These are phyloP conservation scores for Peterozyma xylosa DNA, from an alignment of 805 yeast species.

Conservation along the genomic window DNA sequence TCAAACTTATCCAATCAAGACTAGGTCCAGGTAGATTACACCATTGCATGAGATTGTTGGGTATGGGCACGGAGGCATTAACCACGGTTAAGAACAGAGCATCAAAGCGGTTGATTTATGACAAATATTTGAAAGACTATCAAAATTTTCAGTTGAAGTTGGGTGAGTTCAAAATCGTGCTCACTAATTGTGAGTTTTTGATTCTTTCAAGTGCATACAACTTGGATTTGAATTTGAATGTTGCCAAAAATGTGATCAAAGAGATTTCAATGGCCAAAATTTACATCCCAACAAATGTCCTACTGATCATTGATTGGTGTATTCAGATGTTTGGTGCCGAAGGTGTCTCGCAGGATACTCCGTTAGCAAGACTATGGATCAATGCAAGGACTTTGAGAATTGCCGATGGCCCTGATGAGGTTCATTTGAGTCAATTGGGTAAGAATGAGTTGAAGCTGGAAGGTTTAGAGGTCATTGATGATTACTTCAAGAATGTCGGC, in stretches of 20 bases:
- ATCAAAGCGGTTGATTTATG: slow-evolving; percentile 43
- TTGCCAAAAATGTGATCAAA: slow-evolving; percentile 45
- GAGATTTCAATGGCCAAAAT: slow-evolving; percentile 61
- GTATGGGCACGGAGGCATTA: slow-evolving; percentile 52
- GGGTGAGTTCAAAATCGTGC: slow-evolving; percentile 46
- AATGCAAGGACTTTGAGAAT: slow-evolving; percentile 47
- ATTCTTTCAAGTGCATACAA: slow-evolving; percentile 56
- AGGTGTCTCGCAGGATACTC: slow-evolving; percentile 56
- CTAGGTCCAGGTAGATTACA: slow-evolving; percentile 67
- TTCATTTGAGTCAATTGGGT: slow-evolving; percentile 51
- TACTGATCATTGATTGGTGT: slow-evolving; percentile 50
- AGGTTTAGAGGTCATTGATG: slow-evolving; percentile 26
- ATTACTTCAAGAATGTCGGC: slow-evolving; percentile 14
- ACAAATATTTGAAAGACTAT: slow-evolving; percentile 38
- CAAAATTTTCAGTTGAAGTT: slow-evolving; percentile 41
- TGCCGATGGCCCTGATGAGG: slow-evolving; percentile 69
- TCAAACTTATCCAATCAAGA: slow-evolving; percentile 55
- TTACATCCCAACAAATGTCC: slow-evolving; percentile 49
- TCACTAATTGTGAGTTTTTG: slow-evolving; percentile 44
- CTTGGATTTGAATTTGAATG: slow-evolving; percentile 34
- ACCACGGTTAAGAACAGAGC: slow-evolving; percentile 42
- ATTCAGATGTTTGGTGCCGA: slow-evolving; percentile 61
- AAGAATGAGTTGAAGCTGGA: slow-evolving; percentile 30
- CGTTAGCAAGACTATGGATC: slow-evolving; percentile 46
- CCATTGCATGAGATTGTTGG: slow-evolving; percentile 61